Percentiles rank a stretch among this genome's conserved stretches.
Conservation (phyloP, 2,329 filamentous ascomycete species). For the Alternaria triticina region DNA sequence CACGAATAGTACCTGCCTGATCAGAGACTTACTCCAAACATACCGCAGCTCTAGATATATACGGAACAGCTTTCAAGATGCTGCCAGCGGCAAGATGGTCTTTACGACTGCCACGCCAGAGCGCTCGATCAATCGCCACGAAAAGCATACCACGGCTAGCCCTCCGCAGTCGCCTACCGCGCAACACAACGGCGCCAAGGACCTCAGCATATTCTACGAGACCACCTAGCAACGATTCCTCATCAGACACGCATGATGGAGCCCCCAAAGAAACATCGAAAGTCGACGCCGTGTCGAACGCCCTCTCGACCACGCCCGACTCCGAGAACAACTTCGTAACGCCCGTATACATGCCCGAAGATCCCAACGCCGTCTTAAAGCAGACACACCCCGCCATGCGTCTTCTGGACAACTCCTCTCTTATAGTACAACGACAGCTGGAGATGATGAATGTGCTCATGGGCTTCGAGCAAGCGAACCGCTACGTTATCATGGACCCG, state of each 20-base stretch:
- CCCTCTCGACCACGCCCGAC: slow-evolving; percentile 51
- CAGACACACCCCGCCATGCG: slow-evolving; percentile 63
- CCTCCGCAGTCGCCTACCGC: slow-evolving; percentile 33
- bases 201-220: slow-evolving; percentile 17
- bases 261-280: slow-evolving; percentile 30
- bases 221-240: slow-evolving; percentile 9
- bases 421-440: slow-evolving; percentile 68
- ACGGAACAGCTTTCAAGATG: slow-evolving; percentile 23
- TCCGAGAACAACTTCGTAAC: slow-evolving; percentile 61
- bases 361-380: slow-evolving; percentile 65
- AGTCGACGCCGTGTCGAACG: slow-evolving; percentile 52
- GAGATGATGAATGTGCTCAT: slow-evolving; percentile 71
- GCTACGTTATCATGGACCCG: slow-evolving; percentile 70
- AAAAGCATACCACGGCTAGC: slow-evolving; percentile 26
- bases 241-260: slow-evolving; percentile 14
- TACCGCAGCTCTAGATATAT: background rate
- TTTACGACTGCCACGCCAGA: slow-evolving; percentile 33
- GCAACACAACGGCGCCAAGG: slow-evolving; percentile 17
- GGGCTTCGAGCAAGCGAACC: slow-evolving; percentile 71
- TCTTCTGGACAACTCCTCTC: slow-evolving; percentile 65
- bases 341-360: slow-evolving; percentile 67
- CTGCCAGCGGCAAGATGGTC: slow-evolving; percentile 35
- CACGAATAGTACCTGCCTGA: background rate
- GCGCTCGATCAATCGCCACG: slow-evolving; percentile 30
- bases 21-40: background rate